Evolutionary conservation across 2,329 filamentous ascomycete genomes (phyloP), one percentile per base, ranked within the genome.

Genomic region (Fusarium phyllophilum): DNA sequence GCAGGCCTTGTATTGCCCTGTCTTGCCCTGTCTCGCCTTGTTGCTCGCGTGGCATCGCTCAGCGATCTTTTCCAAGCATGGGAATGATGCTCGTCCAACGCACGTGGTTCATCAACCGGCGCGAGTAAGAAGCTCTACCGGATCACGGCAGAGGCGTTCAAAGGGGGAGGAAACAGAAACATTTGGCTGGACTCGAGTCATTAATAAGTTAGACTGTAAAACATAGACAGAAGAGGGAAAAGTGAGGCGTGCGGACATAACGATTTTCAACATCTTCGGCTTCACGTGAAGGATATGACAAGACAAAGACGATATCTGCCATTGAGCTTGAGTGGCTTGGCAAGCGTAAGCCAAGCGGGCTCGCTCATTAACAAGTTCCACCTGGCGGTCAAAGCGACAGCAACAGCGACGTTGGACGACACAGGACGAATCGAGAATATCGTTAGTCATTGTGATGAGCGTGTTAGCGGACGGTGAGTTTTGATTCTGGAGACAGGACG

Each of bases 11-110:
- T 24, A 29, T 29, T 29, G 26, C 26, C 70, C 44, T 49, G 46
- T 9, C 46, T 31, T 17, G 36, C 52, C 33, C 34, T 17, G n/a
- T n/a, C 24, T 41, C 13, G 26, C 38, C 38, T 62, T 59, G 39
- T 44, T 60, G 68, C 67, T 60, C 71, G 71, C 71, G 62, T 73
- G 71, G 71, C 67, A 72, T 56, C 22, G 31, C 39, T 29, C 41
- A 68, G 42, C 55, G 49, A 59, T 68, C 46, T 46, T 55, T 68
- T 29, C 71, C 62, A 26, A 41, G 29, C 33, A 45, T 39, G 45
- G 71, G 24, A 61, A 60, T 48, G 70, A 68, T 74, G 34, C 33
- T 62, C 59, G 58, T 46, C 63, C 44, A 15, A 57, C 62, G 54
- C 71, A 74, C 71, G 71, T 74, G 71, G 71, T 62, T 24, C 33